These are phyloP conservation scores for Apiotrichum laibachii DNA, from an alignment of 1,284 basidiomycete genomes.

Conservation along the genomic window DNA sequence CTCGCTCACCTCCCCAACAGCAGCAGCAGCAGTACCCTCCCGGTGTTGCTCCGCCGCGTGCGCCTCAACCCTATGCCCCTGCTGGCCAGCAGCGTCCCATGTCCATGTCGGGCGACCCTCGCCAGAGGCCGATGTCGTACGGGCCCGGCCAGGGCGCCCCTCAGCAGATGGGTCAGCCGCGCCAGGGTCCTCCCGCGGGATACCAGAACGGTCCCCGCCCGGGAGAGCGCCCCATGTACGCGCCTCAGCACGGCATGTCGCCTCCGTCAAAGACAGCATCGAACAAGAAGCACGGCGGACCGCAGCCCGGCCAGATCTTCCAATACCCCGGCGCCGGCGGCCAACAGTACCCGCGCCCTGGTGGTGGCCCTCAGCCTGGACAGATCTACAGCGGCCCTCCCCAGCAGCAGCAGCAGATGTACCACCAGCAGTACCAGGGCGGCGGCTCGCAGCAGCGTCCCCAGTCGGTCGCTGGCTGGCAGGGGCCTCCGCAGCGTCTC, in stretches of 20 bases:
- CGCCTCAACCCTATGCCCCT: background rate
- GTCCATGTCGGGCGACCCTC: constrained; percentile 6
- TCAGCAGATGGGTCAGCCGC: too few species aligned
- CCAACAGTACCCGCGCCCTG: background rate
- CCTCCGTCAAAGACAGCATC: background rate
- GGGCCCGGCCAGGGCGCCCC: too few species aligned
- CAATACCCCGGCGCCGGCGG: constrained; percentile 33
- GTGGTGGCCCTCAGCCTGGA: constrained; percentile 31
- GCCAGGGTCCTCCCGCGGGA: constrained; percentile 6
- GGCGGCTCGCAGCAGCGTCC: constrained; percentile 21
- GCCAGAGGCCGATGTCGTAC: too few species aligned
- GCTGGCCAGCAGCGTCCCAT: too few species aligned
- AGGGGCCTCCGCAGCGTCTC: constrained; percentile 28
- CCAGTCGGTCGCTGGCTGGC: constrained; percentile 3
- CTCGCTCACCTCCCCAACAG: background rate
- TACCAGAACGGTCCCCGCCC: constrained; percentile 6
- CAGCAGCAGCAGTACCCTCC: constrained; percentile 16
- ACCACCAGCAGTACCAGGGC: constrained; percentile 14
- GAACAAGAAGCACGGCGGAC: constrained; percentile 18
- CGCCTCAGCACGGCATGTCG: constrained; percentile 14
- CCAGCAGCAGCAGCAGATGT: constrained; percentile 41
- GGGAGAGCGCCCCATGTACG: constrained; percentile 13
- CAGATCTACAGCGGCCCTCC: constrained; percentile 35
- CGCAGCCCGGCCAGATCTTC: constrained; percentile 51
- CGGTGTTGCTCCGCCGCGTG: constrained; percentile 17